Evolutionary conservation across 768 basidiomycete species (phyloP), one percentile per base, ranked within the genome.

Genomic region (Epithele typhae): DNA sequence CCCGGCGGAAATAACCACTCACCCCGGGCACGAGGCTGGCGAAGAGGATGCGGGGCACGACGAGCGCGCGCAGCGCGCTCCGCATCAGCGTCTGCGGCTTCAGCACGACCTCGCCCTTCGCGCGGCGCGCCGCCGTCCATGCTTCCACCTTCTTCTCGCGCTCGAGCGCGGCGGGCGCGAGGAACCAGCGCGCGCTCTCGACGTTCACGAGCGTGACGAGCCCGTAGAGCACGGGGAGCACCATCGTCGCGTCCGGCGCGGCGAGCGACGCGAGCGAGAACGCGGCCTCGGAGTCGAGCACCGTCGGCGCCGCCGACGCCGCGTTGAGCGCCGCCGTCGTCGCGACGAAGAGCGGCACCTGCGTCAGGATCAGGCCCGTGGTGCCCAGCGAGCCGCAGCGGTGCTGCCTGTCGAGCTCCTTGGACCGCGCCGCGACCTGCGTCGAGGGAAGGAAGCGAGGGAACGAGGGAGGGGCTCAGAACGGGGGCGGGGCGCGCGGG

Each of bases 151-250:
- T 64, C 44, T 70, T 71, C 45, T 74, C 67, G 34, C 74, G 75
- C 57, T 77, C 72, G 32, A 71, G 72, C 52, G 79, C 78, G 14
- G 73, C 75, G 4, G 80, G 72, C 25, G 73, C 78, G 67, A 82
- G 70, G 49, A 89, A 76, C 87, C 85, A 89, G 33, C 77, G 77
- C 27, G 81, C 76, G 7, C 84, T 81, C 59, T 92, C 89, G 10
- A 88, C 83, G 52, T 89, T 90, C 2, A 83, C 84, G 70, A 91
- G 72, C 9, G 85, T 87, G 33, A 88, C 61, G 37, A 90, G 62
- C 6, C 89, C 89, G 18, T 90, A 70, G 2, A 77, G 66, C 41
- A 91, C 79, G 2, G 89, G 89, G 1, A 91, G 62, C 11, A 76
- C 66, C 57, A 76, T 75, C 0, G 87, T 87, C 23, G 84, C 75